These are phyloP conservation scores for Alternaria gaisen DNA, from an alignment of 2,329 filamentous ascomycete species.

Conservation along the genomic window DNA sequence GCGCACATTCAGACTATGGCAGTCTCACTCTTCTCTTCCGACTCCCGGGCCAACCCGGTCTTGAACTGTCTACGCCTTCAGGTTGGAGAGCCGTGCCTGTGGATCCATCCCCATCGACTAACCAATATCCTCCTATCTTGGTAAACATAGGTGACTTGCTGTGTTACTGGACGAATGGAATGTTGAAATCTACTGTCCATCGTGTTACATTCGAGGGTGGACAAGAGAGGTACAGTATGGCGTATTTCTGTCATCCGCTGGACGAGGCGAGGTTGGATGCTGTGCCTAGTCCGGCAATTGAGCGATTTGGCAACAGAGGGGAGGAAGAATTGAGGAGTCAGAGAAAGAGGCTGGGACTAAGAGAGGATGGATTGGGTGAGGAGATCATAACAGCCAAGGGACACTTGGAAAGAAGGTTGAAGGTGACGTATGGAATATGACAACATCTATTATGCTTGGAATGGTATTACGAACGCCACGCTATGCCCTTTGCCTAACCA, in stretches of 20 bases:
- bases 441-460: not conserved
- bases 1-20: conserved; percentile 90
- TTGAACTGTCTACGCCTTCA: conserved; percentile 77
- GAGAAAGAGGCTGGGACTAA: conserved; percentile 54
- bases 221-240: conserved; percentile 65
- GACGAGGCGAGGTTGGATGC: conserved; percentile 63
- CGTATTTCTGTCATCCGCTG: conserved; percentile 71
- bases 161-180: conserved; percentile 88
- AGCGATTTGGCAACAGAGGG: conserved; percentile 48
- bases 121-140: conserved; percentile 34
- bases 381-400: conserved; percentile 65
- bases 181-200: conserved; percentile 88
- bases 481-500: conserved; percentile 4
- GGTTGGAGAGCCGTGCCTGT: conserved; percentile 58
- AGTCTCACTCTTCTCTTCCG: conserved; percentile 80
- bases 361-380: conserved; percentile 44
- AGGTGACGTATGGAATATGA: conserved; percentile 64
- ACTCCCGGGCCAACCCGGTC: conserved; percentile 80
- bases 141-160: conserved; percentile 78
- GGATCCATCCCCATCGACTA: conserved; percentile 66
- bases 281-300: conserved; percentile 63
- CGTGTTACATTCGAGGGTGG: conserved; percentile 75
- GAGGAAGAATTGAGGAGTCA: conserved; percentile 45
- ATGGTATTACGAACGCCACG: conserved; percentile 4
- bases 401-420: conserved; percentile 66